Base-by-base conservation (phyloP, 331 rosid genomes). In the Saraca asoca region DNA sequence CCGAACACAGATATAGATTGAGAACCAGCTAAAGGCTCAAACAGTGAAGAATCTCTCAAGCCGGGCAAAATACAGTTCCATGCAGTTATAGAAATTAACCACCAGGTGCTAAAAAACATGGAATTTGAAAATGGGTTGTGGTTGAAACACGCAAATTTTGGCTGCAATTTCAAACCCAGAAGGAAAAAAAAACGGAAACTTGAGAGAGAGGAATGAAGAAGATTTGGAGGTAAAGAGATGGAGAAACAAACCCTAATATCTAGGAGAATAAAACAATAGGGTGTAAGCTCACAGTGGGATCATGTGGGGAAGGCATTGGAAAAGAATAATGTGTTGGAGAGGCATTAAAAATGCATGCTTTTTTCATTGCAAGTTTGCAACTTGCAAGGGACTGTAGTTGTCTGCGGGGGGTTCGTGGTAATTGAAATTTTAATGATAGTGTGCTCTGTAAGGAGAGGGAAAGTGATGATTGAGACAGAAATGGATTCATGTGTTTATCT, bases 51-150 rank as follows among this genome's bases (percentile, higher is more conserved):
- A 67, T 46, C 20, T 60, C 7, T 55, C 41, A 10, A 24, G 31
- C 3, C 3, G 68, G 71, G 12, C 66, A 44, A 38, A 7, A 7
- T 39, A 8, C 29, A 76, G 43, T 51, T 54, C 31, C 73, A 15
- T 55, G 72, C 55, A 72, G 58, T 37, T 16, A 68, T 45, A 54
- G 59, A 68, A 39, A 16, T 57, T 53, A 72, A 68, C 62, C 75
- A 72, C 59, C 8, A 48, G 20, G 41, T n/a, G 68, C 12, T 3
- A 15, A 7, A 1, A 53, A 12, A 33, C 9, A 9, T 45, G 10
- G 38, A 49, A 68, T 38, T 17, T 48, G 50, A 51, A 14, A 5
- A 50, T 24, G 53, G 70, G 54, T 29, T 61, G 33, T 52, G 77
- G 66, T 53, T 19, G 20, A 60, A 52, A 54, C 41, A 67, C 37